Base-by-base conservation (phyloP, 164 flowering plant genomes). In the Akebia trifoliata region DNA sequence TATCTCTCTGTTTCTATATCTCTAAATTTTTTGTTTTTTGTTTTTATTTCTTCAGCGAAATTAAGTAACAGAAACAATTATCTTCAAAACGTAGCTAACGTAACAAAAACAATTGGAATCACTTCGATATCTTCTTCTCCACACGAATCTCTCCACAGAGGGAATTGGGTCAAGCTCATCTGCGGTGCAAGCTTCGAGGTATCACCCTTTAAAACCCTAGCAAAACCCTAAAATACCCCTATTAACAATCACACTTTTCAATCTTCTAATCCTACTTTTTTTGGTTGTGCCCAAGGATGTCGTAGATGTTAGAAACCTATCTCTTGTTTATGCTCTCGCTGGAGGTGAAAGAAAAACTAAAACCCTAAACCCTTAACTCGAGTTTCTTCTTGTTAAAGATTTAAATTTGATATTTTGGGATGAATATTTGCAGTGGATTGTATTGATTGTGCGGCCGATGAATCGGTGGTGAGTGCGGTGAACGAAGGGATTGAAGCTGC, bases 171-270 rank as follows among this genome's bases (percentile, higher is more conserved):
- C 34, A 86, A 88, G 88, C 90, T 88, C 65, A 89, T 86, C 14
- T 86, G 90, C 48, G 93, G 93, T 29, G 96, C 96, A 34, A 89
- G 96, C 74, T 89, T 89, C 37, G 88, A 88, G 84, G 91, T 87
- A 59, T 9, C 10, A 29, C n/a, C 4, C 9, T 25, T 15, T 32
- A 37, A 44, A 32, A 14, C 14, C 26, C 11, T 5, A 3, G 11
- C 26, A 4, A 37, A 37, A 37, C 15, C 40, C n/a, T n/a, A 1
- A 37, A 37, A 37, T 17, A 4, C 34, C 17, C 11, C 38, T 18
- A 30, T 32, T 4, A 35, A 56, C 2, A 14, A 49, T 46, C 58
- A 50, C 22, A 2, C 43, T 7, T 42, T 53, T 36, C 7, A 28
- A 7, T 50, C 37, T 30, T 22, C 43, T 6, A 0, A 18, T 35